phyloP scores from a whole-genome alignment of 2,329 filamentous ascomycete species.

The Microcyclosporella mali region DNA sequence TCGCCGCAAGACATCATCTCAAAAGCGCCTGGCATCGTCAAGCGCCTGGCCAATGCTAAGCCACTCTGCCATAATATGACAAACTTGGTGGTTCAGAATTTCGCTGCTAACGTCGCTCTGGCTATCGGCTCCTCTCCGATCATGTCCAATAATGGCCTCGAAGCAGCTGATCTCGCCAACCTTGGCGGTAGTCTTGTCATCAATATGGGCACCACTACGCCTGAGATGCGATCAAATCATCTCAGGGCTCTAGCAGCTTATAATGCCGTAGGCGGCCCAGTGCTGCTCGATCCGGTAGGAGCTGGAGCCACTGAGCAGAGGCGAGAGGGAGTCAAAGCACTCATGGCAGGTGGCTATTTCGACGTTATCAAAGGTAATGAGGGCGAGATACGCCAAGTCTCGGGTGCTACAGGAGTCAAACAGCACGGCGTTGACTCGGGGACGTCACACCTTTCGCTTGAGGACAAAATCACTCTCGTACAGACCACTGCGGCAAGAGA shows the following conservation, averaged over 20 bases:
- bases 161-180: conserved; percentile 72
- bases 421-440: conserved; percentile 83
- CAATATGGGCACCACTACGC: conserved; percentile 90
- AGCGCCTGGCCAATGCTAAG: conserved; percentile 54
- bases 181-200: conserved; percentile 75
- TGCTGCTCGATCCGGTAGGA: conserved; percentile 85
- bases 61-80: conserved; percentile 95
- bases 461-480: conserved; percentile 59
- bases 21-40: conserved; percentile 39
- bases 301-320: conserved; percentile 75
- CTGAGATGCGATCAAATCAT: conserved; percentile 67
- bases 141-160: conserved; percentile 82
- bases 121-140: conserved; percentile 83
- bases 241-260: conserved; percentile 70
- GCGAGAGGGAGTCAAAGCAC: conserved; percentile 60
- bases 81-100: conserved; percentile 90
- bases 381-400: conserved; percentile 72
- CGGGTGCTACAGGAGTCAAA: conserved; percentile 47
- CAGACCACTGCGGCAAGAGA: conserved; percentile 60
- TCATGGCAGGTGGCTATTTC: conserved; percentile 70
- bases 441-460: conserved; percentile 46
- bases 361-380: conserved; percentile 93
- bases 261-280: conserved; percentile 67
- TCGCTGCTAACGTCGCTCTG: conserved; percentile 85
- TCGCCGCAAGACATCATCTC: conserved; percentile 24